A percentile compares a stretch with the other conserved stretches of the same genome.
Evolutionary conservation across 192 early-diverging fungal genomes (phyloP).

Genomic region (Coemansia sp.): DNA sequence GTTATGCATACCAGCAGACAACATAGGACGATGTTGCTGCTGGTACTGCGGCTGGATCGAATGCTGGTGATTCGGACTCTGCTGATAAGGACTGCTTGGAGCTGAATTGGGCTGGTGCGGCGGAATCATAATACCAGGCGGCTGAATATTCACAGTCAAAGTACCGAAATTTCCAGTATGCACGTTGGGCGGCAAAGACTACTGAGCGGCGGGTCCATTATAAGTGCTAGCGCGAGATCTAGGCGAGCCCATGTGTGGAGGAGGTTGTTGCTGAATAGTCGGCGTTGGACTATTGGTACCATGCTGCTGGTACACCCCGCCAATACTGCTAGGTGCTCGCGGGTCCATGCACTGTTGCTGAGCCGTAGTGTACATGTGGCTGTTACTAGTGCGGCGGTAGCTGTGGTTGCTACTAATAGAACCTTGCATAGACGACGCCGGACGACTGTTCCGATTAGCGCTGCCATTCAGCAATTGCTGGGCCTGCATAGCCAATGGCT

Average conservation of each 20-base stretch:
- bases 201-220: conserved; percentile 24
- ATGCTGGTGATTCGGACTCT: background rate
- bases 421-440: conserved; percentile 49
- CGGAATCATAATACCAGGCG: conserved; percentile 15
- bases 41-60: background rate
- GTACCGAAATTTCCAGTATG: conserved; percentile 47
- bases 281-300: conserved; percentile 20
- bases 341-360: conserved; percentile 21
- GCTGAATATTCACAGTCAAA: conserved; percentile 39
- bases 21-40: background rate
- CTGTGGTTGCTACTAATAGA: conserved; percentile 14
- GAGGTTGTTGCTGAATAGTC: conserved; percentile 13
- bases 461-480: conserved; percentile 23
- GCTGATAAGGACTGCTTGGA: background rate
- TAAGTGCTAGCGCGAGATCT: conserved; percentile 39
- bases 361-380: conserved; percentile 45
- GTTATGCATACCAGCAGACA: conserved; percentile 1
- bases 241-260: conserved; percentile 40
- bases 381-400: conserved; percentile 50
- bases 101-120: conserved; percentile 15
- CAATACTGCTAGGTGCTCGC: conserved; percentile 27
- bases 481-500: conserved; percentile 11
- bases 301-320: conserved; percentile 12
- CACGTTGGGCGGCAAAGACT: background rate
- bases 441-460: conserved; percentile 38